Base-by-base conservation (phyloP, 495 filamentous ascomycete genomes). In the Paragyromitra xinjiangensis region DNA sequence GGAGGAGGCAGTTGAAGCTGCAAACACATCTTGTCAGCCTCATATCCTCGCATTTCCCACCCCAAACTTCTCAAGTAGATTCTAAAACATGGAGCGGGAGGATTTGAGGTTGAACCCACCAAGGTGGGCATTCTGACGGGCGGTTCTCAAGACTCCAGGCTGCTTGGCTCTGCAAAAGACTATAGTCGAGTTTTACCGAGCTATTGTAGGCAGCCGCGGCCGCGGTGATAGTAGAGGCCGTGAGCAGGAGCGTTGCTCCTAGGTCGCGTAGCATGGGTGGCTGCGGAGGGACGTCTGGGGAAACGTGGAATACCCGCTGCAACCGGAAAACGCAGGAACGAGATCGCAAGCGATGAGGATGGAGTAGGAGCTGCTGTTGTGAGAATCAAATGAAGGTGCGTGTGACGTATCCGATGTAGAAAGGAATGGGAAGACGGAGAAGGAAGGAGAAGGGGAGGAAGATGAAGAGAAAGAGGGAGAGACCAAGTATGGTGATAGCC, bases 1-100 rank as follows among this genome's bases (percentile, higher is more conserved):
- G 94, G 22, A 98, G 89, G 67, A 97, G 92, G 85, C 95, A 99
- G 91, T 99, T 98, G 88, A 99, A 99, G 85, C 95, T 91, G 73
- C n/a, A 51, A 58, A 67, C 37, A 11, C 59, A 44, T 14, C 9
- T 24, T 24, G 45, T 79, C 67, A 78, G 75, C 44, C 68, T 14
- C 45, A 37, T 48, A 68, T 51, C n/a, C 29, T 22, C 19, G 22
- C 19, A 24, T 14, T 1, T 3, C 51, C 29, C n/a, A 29, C 37
- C 19, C 37, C 45, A 50, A 19, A 14, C 22, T 26, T 26, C 16
- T 26, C 37, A 42, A 29, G 24, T 14, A 11, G 44, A 16, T 62
- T 9, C 12, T 22, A 56, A 11, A 26, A 37, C 9, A 14, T 2
- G n/a, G 12, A 14, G 6, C 24, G 40, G 40, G 12, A n/a, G 16